Evolutionary conservation across 768 basidiomycete species (phyloP), one percentile per base, ranked within the genome.

Genomic region (Pleurotus salmoneostramineus): DNA sequence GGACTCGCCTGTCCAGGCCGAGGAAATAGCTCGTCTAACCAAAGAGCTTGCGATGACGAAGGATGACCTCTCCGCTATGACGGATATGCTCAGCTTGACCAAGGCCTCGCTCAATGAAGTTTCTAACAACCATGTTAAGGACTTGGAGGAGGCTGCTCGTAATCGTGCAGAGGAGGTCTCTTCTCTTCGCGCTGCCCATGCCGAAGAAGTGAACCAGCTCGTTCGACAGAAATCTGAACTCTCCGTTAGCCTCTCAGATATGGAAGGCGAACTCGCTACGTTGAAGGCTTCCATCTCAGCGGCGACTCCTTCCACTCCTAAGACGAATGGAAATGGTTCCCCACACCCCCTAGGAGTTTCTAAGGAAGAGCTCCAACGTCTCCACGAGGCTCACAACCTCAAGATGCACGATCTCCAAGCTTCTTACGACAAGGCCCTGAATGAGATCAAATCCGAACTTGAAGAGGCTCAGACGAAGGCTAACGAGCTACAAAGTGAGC

Each of bases 301-400:
- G 6, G 81, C 82, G 50, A 27, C 21, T 27, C 62, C 71, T n/a
- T 68, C 74, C 32, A 67, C 81, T 3, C 79, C 84, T 3, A 85
- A 81, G 70, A 80, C 71, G 60, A 89, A 87, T 60, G 85, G 83
- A 11, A 72, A 72, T 52, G 76, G 71, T 6, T 60, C 68, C 1
- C 64, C 68, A 15, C 68, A 74, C 43, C 68, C 77, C 35, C 70
- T 76, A 6, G 80, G 76, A 12, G 83, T 91, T 6, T 82, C 89
- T 36, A 87, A 84, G 63, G 91, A 91, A 61, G 91, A 94, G 57
- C 72, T 95, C 42, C 83, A 85, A 67, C 82, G 78, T 65, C 72
- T 91, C 66, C 89, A 94, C 62, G 88, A 91, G 68, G 93, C 93
- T 4, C 93, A 95, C 69, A 90, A 89, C 67, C 76, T 88, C 61